Base-by-base conservation (phyloP, 305 asterid species). In the Solanum hybrid region DNA sequence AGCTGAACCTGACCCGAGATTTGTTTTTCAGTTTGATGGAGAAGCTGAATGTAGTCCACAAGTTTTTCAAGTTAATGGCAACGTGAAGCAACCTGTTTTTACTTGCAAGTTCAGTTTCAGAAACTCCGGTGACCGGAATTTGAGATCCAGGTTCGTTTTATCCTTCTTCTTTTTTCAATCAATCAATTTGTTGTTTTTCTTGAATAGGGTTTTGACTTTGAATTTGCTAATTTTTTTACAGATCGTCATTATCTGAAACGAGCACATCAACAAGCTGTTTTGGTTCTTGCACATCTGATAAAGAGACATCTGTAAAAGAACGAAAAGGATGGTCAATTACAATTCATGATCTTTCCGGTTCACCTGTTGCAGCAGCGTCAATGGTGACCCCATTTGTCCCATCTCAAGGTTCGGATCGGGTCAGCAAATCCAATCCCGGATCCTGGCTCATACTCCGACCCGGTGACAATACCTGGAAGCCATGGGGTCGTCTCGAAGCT, bases 11-110 rank as follows among this genome's bases (percentile, higher is more conserved):
- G 99, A 96, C 93, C 99, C 99, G 29, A 95, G 99, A 92, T 97
- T 97, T 56, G 96, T 97, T 17, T 97, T 97, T 86, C 93, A 92
- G 86, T 97, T 97, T 72, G 99, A 95, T 34, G 98, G 98, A 0
- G 99, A 97, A 89, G 99, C 99, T n/a, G 99, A 97, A 91, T 97
- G 99, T 89, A 97, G 99, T 91, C 99, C 99, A 11, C 99, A 96
- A 91, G 96, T 97, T 51, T 96, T 97, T 90, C 99, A 97, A 92
- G 98, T 97, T 40, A 97, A 97, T 90, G 99, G 99, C 75, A 94
- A 94, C 80, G 95, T 96, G 1, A 94, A 90, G 91, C 99, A 97
- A 89, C 96, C 99, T 0, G 99, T 97, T 87, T 97, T 97, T 56
- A 93, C 97, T 75, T 96, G 99, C 98, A 97, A 96, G 88, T 96